These are phyloP conservation scores for Gelatoporia subvermispora DNA, from an alignment of 768 basidiomycete genomes.

Conservation along the genomic window DNA sequence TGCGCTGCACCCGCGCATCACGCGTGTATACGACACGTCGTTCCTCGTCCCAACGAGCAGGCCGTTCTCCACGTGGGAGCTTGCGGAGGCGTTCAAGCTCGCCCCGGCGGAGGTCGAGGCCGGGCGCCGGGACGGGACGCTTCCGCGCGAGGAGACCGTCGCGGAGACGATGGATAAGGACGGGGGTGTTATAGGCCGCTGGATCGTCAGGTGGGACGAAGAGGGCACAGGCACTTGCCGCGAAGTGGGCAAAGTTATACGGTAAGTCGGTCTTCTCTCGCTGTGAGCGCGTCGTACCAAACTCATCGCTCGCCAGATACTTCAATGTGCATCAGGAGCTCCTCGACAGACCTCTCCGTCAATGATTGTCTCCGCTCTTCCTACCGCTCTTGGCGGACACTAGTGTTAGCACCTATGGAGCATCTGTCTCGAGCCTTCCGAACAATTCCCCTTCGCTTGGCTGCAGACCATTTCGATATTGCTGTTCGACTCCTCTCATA, in stretches of 20 bases:
- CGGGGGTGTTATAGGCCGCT: conserved; percentile 63
- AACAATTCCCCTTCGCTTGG: too few species aligned
- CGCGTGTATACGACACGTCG: conserved; percentile 69
- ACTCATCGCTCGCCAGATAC: conserved; percentile 14
- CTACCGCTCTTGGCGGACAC: too few species aligned
- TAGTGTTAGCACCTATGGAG: too few species aligned
- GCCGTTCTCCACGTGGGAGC: conserved; percentile 79
- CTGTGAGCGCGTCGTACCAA: too few species aligned
- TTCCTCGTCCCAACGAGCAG: conserved; percentile 65
- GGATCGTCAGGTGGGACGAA: conserved; percentile 75
- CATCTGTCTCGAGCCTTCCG: too few species aligned
- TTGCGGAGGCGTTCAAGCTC: conserved; percentile 50
- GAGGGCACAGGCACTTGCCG: conserved; percentile 60
- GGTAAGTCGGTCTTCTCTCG: conserved; percentile 41
- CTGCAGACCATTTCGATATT: too few species aligned
- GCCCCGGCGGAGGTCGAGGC: conserved; percentile 30
- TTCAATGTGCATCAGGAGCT: conserved; percentile 48
- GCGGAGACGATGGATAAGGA: conserved; percentile 65
- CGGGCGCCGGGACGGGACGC: conserved; percentile 35
- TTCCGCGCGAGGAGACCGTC: conserved; percentile 61
- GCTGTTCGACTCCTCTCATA: too few species aligned
- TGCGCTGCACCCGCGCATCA: conserved; percentile 52
- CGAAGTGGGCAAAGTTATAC: conserved; percentile 55
- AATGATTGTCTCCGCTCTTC: too few species aligned
- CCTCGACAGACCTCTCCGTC: conserved; percentile 18